Evolutionary conservation across 1,284 basidiomycete species (phyloP).

Genomic region (Schizophyllum commune): DNA sequence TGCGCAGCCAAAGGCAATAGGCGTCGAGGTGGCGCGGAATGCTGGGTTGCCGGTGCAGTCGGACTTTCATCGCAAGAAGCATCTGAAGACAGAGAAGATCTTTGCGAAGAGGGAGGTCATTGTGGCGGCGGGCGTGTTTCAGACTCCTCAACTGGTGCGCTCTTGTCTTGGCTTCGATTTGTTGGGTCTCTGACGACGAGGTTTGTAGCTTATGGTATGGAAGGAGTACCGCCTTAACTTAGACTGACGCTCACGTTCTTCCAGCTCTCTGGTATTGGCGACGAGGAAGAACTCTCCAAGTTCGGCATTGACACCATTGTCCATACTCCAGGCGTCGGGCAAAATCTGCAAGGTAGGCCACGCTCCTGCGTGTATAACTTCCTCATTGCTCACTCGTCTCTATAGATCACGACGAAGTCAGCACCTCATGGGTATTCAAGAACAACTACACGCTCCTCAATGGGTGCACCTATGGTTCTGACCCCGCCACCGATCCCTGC

Average conservation of each 20-base stretch:
- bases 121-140: constrained; percentile 9
- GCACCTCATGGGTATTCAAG: constrained; percentile 7
- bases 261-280: constrained; percentile 29
- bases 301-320: constrained; percentile 24
- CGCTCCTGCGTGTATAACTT: constrained; percentile 9
- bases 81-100: constrained; percentile 4
- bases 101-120: constrained; percentile 8
- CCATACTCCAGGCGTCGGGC: constrained; percentile 32
- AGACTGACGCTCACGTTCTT: not conserved
- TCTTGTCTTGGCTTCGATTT: not conserved
- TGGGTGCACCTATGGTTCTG: constrained; percentile 11
- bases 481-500: constrained; percentile 20
- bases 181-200: not conserved
- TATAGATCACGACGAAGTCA: constrained; percentile 10
- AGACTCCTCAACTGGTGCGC: constrained; percentile 8
- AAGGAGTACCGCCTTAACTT: too few species aligned
- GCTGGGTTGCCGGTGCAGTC: constrained; percentile 17
- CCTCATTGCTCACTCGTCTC: not conserved
- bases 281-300: constrained; percentile 23
- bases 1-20: constrained; percentile 14
- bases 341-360: constrained; percentile 22
- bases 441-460: constrained; percentile 6
- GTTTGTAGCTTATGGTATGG: too few species aligned
- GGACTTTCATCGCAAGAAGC: constrained; percentile 16
- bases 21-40: constrained; percentile 18